Evolutionary conservation across 805 yeast genomes (phyloP).

Genomic region (Candida hispaniensis): DNA sequence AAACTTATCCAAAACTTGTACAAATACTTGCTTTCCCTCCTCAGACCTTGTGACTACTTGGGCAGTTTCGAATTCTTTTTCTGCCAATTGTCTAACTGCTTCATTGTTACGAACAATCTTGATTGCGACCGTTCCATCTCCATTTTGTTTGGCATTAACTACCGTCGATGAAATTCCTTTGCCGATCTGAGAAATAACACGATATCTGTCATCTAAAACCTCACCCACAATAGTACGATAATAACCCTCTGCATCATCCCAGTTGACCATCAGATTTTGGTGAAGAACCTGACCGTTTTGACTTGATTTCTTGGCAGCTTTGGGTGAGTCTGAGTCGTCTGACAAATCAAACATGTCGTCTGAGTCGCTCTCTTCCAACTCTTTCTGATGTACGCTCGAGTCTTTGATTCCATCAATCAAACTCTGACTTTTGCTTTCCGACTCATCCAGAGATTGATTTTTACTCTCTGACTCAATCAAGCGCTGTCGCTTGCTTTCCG

Average conservation of each 20-base stretch:
- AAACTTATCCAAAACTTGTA: constrained; percentile 61
- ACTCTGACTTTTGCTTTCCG: too few relatives aligned
- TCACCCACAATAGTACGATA: constrained; percentile 29
- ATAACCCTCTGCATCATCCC: constrained; percentile 31
- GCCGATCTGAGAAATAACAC: constrained; percentile 26
- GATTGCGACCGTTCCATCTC: constrained; percentile 33
- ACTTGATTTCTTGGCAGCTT: constrained; percentile 1
- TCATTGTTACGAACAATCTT: constrained; percentile 58
- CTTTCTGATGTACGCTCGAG: too few relatives aligned
- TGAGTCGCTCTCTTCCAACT: constrained; percentile 19
- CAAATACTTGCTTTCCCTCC: too few relatives aligned
- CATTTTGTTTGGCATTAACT: constrained; percentile 25
- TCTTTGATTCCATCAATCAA: too few relatives aligned
- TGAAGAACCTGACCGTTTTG: constrained; percentile 18
- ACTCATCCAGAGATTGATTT: too few relatives aligned
- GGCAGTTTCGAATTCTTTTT: constrained; percentile 73
- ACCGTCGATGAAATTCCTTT: constrained; percentile 30
- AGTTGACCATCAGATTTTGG: constrained; percentile 24
- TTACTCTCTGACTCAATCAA: too few relatives aligned
- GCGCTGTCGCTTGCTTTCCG: too few relatives aligned
- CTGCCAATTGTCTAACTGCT: constrained; percentile 53
- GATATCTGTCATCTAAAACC: constrained; percentile 26
- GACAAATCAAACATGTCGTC: constrained; percentile 26
- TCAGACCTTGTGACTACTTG: too few relatives aligned
- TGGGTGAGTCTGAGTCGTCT: constrained; percentile 1